Percentiles rank a stretch among this genome's conserved stretches.
Evolutionary conservation across 495 filamentous ascomycete species (phyloP).

Genomic region (Monascus purpureus): DNA sequence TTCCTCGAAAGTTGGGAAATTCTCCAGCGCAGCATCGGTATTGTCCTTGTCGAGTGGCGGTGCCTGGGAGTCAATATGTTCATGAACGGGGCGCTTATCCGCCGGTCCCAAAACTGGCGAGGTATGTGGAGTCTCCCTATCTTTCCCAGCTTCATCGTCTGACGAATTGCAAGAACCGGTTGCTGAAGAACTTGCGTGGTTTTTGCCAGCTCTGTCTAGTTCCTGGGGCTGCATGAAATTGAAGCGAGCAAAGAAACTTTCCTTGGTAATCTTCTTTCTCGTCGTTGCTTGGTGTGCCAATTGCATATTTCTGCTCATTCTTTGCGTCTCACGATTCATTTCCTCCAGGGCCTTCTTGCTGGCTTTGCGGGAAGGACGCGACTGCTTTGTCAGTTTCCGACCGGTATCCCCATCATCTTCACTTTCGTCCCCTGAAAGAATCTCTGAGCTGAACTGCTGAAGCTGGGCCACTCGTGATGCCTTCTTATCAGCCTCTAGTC

Average conservation of each 20-base stretch:
- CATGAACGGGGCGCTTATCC: not conserved
- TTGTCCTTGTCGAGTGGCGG: not conserved
- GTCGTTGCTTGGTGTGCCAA: slow-evolving; percentile 80
- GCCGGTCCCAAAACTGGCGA: not conserved
- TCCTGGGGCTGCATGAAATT: slow-evolving; percentile 43
- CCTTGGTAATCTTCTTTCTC: slow-evolving; percentile 82
- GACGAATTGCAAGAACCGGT: slow-evolving; percentile 5
- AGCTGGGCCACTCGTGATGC: slow-evolving; percentile 23
- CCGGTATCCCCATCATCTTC: slow-evolving; percentile 44
- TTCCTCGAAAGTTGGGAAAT: slow-evolving; percentile 11
- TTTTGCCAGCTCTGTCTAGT: slow-evolving; percentile 5
- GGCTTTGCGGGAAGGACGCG: slow-evolving; percentile 66
- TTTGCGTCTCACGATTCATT: slow-evolving; percentile 84
- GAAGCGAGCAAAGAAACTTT: slow-evolving; percentile 72
- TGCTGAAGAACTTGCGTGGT: not conserved
- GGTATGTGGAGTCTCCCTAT: not conserved
- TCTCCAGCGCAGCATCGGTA: not conserved
- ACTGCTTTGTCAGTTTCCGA: slow-evolving; percentile 45
- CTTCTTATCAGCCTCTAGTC: slow-evolving; percentile 39
- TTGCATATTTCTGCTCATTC: slow-evolving; percentile 79
- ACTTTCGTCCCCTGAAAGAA: slow-evolving; percentile 19
- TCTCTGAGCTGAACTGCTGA: slow-evolving; percentile 23
- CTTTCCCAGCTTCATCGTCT: slow-evolving; percentile 1
- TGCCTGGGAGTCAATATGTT: no score
- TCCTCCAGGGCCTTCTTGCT: slow-evolving; percentile 96